phyloP scores from a whole-genome alignment of 176 grass and related monocot genomes.

The Raddia guianensis region DNA sequence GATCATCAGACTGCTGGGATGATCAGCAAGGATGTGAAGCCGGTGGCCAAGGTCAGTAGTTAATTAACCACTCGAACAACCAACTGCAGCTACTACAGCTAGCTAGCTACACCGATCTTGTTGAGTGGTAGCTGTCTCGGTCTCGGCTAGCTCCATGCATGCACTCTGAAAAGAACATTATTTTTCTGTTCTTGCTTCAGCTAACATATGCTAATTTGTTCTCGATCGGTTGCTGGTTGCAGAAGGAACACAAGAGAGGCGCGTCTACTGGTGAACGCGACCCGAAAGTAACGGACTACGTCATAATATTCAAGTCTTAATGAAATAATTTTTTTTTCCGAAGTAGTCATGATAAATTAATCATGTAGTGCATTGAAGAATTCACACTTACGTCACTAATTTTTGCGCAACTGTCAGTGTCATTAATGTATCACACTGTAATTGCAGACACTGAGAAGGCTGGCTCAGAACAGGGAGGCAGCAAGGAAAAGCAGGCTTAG shows the following conservation, averaged over 20 bases:
- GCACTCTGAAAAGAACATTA: background rate
- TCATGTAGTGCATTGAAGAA: background rate
- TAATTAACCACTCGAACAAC: background rate
- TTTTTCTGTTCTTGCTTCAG: background rate
- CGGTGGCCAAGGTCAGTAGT: slow-evolving; percentile 62
- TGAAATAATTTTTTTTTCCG: background rate
- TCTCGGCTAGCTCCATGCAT: background rate
- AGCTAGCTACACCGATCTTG: background rate
- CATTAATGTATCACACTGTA: background rate
- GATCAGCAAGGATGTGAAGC: slow-evolving; percentile 70
- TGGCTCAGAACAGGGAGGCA: slow-evolving; percentile 98
- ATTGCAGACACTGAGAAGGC: slow-evolving; percentile 83
- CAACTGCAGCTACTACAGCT: background rate
- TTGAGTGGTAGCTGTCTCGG: background rate
- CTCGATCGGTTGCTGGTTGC: slow-evolving; percentile 8
- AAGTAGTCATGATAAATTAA: background rate
- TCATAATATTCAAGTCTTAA: slow-evolving; percentile 4
- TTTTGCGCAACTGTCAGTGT: background rate
- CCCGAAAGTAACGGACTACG: slow-evolving; percentile 66
- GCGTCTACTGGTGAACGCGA: slow-evolving; percentile 65
- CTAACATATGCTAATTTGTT: background rate
- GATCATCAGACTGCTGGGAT: slow-evolving; percentile 50
- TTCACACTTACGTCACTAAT: background rate
- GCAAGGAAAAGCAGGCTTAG: slow-evolving; percentile 95
- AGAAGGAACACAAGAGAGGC: slow-evolving; percentile 87